Conservation (phyloP, 495 filamentous ascomycete genomes). For the Annulohypoxylon bovei region DNA sequence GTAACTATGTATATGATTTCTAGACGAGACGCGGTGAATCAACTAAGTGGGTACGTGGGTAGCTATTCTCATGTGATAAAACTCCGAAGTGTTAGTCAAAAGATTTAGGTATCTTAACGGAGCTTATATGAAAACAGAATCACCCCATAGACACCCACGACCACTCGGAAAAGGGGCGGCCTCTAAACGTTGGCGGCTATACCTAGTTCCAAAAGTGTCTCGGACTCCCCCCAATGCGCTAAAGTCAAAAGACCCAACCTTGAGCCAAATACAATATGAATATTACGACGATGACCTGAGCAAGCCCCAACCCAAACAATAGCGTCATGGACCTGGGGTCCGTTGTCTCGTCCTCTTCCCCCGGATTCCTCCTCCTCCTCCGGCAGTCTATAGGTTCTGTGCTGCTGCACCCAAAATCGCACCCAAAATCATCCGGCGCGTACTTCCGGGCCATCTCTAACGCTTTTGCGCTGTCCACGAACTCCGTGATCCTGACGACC, state of each 20-base stretch:
- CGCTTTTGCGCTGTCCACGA: constrained; percentile 55
- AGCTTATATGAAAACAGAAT: not conserved
- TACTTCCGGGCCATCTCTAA: constrained; percentile 50
- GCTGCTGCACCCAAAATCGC: constrained; percentile 36
- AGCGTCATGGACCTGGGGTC: constrained; percentile 29
- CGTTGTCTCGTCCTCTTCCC: not conserved
- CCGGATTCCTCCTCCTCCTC: not conserved
- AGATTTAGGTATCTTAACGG: not conserved
- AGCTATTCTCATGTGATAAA: not conserved
- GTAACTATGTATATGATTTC: not conserved
- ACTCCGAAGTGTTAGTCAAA: not conserved
- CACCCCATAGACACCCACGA: not conserved
- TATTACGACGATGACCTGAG: constrained; percentile 30
- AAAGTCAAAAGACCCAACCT: constrained; percentile 25
- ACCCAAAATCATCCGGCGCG: constrained; percentile 44
- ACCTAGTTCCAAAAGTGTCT: not conserved
- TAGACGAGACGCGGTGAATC: not conserved
- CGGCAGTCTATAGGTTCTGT: not conserved
- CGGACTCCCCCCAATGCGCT: constrained; percentile 13
- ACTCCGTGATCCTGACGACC: constrained; percentile 50
- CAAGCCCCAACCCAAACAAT: constrained; percentile 35
- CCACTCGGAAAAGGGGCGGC: not conserved
- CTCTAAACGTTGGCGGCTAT: not conserved
- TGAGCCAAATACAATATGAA: constrained; percentile 26
- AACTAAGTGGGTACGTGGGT: not conserved